phyloP scores from a whole-genome alignment of 371 early-diverging fungal genomes.

The Syncephalastrum monosporum region DNA sequence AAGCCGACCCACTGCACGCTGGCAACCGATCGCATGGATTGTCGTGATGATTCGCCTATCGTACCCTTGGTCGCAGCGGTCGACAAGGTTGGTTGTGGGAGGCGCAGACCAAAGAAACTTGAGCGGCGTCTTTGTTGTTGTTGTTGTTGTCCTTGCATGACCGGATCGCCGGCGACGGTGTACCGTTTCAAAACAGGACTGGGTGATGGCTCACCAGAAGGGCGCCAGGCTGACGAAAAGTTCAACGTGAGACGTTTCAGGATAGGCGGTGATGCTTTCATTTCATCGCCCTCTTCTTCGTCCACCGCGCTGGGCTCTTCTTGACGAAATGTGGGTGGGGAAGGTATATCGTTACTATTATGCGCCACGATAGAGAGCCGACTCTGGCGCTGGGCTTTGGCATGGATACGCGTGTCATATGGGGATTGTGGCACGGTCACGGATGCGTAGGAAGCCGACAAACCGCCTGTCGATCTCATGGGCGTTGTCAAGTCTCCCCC shows the following conservation, averaged over 20 bases:
- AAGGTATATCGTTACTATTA: too few relatives aligned
- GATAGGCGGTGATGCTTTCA: conserved; percentile 6
- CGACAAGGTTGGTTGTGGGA: conserved; percentile 5
- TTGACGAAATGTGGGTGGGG: too few relatives aligned
- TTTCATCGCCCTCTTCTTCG: conserved; percentile 9
- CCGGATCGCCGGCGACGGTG: conserved; percentile 17
- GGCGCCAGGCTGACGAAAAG: conserved; percentile 14
- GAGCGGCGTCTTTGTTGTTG: conserved; percentile 6
- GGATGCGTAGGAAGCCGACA: conserved; percentile 4
- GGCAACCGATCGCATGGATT: conserved; percentile 22
- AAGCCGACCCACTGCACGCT: conserved; percentile 44
- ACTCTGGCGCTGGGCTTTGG: not conserved
- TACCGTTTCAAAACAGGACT: conserved; percentile 11
- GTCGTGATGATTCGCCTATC: too few relatives aligned
- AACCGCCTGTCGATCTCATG: not conserved
- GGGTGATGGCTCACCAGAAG: not conserved
- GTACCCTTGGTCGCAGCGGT: conserved; percentile 10
- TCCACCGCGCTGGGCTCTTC: too few relatives aligned
- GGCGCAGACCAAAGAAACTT: not conserved
- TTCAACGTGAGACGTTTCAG: conserved; percentile 26
- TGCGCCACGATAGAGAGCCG: not conserved
- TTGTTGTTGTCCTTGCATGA: conserved; percentile 7
- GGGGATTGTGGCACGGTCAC: conserved; percentile 1
- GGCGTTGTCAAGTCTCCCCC: not conserved
- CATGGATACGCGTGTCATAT: conserved; percentile 8